Percentiles rank a stretch among this genome's conserved stretches.
Conservation (phyloP, 768 basidiomycete species). For the Plicaturopsis crispa region DNA sequence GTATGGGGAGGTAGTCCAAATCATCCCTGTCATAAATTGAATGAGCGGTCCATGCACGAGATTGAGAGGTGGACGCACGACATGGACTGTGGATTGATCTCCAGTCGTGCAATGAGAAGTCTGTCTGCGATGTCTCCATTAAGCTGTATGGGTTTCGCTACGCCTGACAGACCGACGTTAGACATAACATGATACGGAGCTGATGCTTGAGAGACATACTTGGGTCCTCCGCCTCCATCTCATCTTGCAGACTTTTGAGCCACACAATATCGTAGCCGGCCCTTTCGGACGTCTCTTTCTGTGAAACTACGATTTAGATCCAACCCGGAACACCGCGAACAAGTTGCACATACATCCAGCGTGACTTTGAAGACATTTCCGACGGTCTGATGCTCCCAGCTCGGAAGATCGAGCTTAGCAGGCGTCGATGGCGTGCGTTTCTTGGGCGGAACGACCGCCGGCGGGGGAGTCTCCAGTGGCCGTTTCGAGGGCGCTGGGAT, state of each 20-base stretch:
- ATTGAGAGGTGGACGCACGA: slow-evolving; percentile 37
- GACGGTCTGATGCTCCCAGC: slow-evolving; percentile 74
- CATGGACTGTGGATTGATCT: slow-evolving; percentile 67
- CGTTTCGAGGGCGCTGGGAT: slow-evolving; percentile 22
- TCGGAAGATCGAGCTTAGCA: slow-evolving; percentile 42
- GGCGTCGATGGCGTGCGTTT: slow-evolving; percentile 33
- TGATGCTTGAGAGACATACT: slow-evolving; percentile 24
- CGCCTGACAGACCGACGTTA: slow-evolving; percentile 19
- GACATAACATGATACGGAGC: no score
- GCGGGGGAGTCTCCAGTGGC: slow-evolving; percentile 20
- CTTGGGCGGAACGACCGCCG: slow-evolving; percentile 27
- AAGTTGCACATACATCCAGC: slow-evolving; percentile 50
- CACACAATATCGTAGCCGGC: slow-evolving; percentile 69
- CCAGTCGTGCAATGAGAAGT: slow-evolving; percentile 77
- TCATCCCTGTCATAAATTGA: slow-evolving; percentile 44
- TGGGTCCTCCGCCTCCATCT: slow-evolving; percentile 54
- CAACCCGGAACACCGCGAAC: no score
- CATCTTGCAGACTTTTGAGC: slow-evolving; percentile 70
- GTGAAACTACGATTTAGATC: no score
- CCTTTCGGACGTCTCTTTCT: slow-evolving; percentile 53
- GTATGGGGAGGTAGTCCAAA: slow-evolving; percentile 62
- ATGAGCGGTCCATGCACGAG: slow-evolving; percentile 6
- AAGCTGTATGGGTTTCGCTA: slow-evolving; percentile 36
- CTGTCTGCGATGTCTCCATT: slow-evolving; percentile 63
- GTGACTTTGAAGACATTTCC: slow-evolving; percentile 69